A percentile compares a stretch with the other conserved stretches of the same genome.
phyloP scores from a whole-genome alignment of 805 yeast genomes.

The Yarrowia sp. region DNA sequence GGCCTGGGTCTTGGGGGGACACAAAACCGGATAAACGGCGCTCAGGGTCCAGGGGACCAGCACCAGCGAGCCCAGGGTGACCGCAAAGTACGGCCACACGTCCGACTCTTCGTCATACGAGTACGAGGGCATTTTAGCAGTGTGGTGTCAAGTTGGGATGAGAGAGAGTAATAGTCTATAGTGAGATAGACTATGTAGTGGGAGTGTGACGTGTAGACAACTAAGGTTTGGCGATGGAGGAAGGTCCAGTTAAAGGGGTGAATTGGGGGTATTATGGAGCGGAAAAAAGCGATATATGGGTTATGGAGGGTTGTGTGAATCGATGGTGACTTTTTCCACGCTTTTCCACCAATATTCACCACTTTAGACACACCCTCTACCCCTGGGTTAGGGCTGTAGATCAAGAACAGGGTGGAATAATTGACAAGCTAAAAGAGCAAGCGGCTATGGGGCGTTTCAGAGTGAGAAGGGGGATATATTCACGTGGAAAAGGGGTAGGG shows the following conservation, averaged over 20 bases:
- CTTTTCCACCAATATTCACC: too few relatives aligned
- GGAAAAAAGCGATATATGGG: too few relatives aligned
- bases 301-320: too few relatives aligned
- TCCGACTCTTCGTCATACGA: constrained; percentile 85
- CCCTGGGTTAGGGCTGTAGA: constrained; percentile 17
- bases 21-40: constrained; percentile 11
- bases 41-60: constrained; percentile 58
- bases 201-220: not conserved
- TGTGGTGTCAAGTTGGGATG: not conserved
- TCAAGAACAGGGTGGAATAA: not conserved
- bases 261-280: not conserved
- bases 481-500: not conserved
- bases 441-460: too few relatives aligned
- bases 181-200: not conserved
- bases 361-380: too few relatives aligned
- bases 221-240: not conserved
- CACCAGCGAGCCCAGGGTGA: constrained; percentile 65
- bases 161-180: too few relatives aligned
- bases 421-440: too few relatives aligned
- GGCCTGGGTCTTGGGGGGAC: constrained; percentile 4
- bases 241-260: too few relatives aligned
- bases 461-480: too few relatives aligned
- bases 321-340: too few relatives aligned
- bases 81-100: constrained; percentile 88
- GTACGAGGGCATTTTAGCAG: constrained; percentile 41